A percentile compares a stretch with the other conserved stretches of the same genome.
These are phyloP conservation scores for Capsella bursapastoris DNA, from an alignment of 345 rosid genomes.

Conservation along the genomic window DNA sequence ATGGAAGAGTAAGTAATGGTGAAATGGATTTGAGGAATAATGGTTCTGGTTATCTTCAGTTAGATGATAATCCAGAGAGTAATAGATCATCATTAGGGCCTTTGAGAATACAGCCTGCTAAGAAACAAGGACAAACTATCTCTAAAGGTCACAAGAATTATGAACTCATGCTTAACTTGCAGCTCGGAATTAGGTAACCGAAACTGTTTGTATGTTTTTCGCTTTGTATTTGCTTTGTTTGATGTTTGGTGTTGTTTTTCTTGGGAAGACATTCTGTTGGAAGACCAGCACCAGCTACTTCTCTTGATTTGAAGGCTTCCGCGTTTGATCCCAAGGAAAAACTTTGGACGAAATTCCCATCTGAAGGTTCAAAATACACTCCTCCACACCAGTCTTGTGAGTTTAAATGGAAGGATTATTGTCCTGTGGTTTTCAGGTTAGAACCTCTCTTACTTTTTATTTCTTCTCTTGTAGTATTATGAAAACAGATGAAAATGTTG, in stretches of 20 bases:
- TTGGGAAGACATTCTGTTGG: constrained; percentile 82
- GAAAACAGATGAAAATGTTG: constrained; percentile 4
- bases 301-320: constrained; percentile 85
- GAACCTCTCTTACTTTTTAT: neutral
- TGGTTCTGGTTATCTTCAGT: constrained; percentile 49
- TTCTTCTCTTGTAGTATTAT: neutral
- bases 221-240: neutral
- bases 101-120: constrained; percentile 61
- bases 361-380: constrained; percentile 92
- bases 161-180: constrained; percentile 98
- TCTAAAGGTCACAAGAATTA: constrained; percentile 94
- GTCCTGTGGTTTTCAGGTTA: constrained; percentile 97
- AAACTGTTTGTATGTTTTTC: neutral
- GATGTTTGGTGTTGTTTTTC: constrained; percentile 18
- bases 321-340: constrained; percentile 95
- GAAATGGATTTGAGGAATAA: constrained; percentile 54
- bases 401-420: constrained; percentile 97
- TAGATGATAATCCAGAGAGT: constrained; percentile 51
- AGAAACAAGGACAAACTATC: constrained; percentile 84
- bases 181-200: constrained; percentile 87
- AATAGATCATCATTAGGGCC: constrained; percentile 37
- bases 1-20: constrained; percentile 64
- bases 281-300: constrained; percentile 84
- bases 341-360: constrained; percentile 95
- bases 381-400: constrained; percentile 95